Percentiles rank a stretch among this genome's conserved stretches.
phyloP scores from a whole-genome alignment of 2,329 filamentous ascomycete species.

The Fusarium protoensiforme region DNA sequence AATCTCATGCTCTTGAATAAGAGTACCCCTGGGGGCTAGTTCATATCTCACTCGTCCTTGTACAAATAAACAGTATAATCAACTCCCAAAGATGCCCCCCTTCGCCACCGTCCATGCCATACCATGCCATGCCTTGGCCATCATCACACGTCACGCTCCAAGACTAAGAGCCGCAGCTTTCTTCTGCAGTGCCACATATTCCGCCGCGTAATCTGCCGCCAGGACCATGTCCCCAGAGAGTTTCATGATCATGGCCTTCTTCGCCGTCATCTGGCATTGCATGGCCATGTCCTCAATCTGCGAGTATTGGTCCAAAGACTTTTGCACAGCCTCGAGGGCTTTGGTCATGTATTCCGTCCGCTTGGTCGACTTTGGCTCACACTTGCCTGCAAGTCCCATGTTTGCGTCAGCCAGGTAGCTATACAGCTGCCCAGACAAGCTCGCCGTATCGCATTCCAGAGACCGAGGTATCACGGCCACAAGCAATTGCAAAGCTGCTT shows the following conservation, averaged over 20 bases:
- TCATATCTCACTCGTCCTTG: background rate
- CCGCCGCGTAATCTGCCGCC: constrained; percentile 74
- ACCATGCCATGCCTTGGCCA: background rate
- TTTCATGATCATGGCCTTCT: constrained; percentile 82
- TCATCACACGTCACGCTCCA: constrained; percentile 25
- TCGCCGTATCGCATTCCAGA: constrained; percentile 75
- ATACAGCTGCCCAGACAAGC: constrained; percentile 74
- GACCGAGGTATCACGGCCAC: constrained; percentile 79
- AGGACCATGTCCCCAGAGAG: constrained; percentile 71
- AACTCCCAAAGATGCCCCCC: constrained; percentile 2
- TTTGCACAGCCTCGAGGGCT: constrained; percentile 70
- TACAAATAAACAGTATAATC: constrained; percentile 30
- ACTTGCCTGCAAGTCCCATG: constrained; percentile 78
- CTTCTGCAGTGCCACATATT: constrained; percentile 69
- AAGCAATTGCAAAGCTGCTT: constrained; percentile 72
- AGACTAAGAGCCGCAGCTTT: constrained; percentile 46
- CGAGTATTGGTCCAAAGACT: constrained; percentile 72
- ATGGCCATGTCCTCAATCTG: constrained; percentile 72
- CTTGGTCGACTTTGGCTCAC: constrained; percentile 53
- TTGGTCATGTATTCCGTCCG: constrained; percentile 67
- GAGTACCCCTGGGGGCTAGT: background rate
- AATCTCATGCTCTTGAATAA: constrained; percentile 4
- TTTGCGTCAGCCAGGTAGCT: constrained; percentile 78
- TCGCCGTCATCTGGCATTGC: constrained; percentile 83
- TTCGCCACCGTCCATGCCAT: background rate